Base-by-base conservation (phyloP, 441 rosid genomes). In the Mallotus repandus region DNA sequence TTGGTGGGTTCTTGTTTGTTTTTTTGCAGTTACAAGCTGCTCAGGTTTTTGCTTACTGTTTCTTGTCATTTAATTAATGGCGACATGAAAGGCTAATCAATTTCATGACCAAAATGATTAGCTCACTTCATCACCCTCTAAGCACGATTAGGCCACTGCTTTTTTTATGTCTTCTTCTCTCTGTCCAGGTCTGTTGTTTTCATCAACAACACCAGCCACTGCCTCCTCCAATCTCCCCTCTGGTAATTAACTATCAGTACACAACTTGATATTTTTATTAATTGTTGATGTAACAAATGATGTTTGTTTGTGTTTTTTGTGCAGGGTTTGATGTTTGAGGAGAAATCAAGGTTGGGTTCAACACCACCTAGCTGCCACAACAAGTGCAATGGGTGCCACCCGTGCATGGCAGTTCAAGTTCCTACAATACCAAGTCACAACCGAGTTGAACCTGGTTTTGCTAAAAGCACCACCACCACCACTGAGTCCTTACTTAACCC, bases 341-440 rank as follows among this genome's bases (percentile, higher is more conserved):
- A 85, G 69, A 89, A 90, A 84, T 84, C 91, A 6, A 84, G 97
- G 78, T 70, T 94, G 72, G 98, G 98, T 35, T 94, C 98, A 1
- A 90, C 82, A 1, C 97, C 96, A 38, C 98, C 98, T 15, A 90
- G 98, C 71, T 92, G 98, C 75, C 89, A 89, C 88, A 91, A 83
- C 83, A 90, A 90, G 75, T 94, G 98, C 83, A 94, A 88, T 58
- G 78, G 80, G 13, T 94, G 98, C 62, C 96, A 90, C 77, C 97
- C 98, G 7, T 94, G 98, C 88, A 84, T 80, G 89, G 94, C 97
- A 15, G 88, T 87, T 71, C 97, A 90, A 76, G 92, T 91, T 4
- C 96, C 98, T 0, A 80, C 88, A 1, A 46, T 79, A 16, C 96
- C 89, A 4, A 74, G 32, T 69, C 81, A 80, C 63, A 48, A 69